Evolutionary conservation across 169 alveolate species (phyloP).

Genomic region (Eimeria praecox): DNA sequence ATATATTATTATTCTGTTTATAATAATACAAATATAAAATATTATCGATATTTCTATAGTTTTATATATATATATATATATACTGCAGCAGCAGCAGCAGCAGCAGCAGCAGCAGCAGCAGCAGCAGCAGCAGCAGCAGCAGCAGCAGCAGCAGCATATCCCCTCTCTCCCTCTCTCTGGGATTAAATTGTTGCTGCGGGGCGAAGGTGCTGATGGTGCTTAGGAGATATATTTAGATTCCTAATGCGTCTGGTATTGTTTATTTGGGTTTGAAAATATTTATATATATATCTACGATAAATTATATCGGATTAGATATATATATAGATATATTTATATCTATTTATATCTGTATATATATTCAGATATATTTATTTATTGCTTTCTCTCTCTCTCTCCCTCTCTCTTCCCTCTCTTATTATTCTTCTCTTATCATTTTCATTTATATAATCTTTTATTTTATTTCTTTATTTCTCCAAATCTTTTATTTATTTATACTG

Average conservation of each 20-base stretch:
- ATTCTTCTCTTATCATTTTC: background rate
- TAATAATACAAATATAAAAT: no score
- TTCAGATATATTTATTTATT: no score
- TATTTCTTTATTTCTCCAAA: no score
- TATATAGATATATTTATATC: background rate
- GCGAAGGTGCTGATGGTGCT: background rate
- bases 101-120: background rate
- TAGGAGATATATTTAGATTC: background rate
- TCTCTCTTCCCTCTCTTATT: background rate
- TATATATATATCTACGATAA: background rate
- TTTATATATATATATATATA: no score
- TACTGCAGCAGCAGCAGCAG: background rate
- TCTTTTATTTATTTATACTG: no score
- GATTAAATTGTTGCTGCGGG: no score
- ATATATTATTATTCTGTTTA: no score
- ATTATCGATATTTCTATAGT: no score
- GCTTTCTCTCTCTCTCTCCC: no score
- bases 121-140: no score
- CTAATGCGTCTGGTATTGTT: background rate
- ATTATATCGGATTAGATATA: background rate
- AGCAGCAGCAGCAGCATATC: no score
- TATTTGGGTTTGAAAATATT: background rate
- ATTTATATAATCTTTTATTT: no score
- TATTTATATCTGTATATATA: background rate
- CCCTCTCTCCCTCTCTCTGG: background rate